Percentiles rank a stretch among this genome's conserved stretches.
Evolutionary conservation across 2,329 filamentous ascomycete species (phyloP).

Genomic region (Penicillium sp.): DNA sequence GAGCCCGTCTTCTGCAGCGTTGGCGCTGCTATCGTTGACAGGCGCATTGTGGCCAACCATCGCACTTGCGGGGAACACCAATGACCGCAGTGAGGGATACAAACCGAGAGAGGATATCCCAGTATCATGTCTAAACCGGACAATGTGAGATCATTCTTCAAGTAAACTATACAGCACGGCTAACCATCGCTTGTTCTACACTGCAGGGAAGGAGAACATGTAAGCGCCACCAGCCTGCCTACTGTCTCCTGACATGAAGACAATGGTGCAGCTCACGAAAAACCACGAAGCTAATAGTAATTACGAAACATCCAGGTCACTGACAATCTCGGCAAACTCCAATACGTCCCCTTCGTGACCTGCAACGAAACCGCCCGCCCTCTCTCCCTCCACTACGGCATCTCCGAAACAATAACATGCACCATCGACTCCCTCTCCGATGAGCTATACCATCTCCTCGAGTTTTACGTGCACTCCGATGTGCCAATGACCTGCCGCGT

Average conservation of each 20-base stretch:
- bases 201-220: slow-evolving; percentile 26
- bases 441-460: slow-evolving; percentile 53
- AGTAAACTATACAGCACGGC: not conserved
- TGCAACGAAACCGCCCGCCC: slow-evolving; percentile 85
- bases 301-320: slow-evolving; percentile 55
- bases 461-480: slow-evolving; percentile 98
- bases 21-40: slow-evolving; percentile 16
- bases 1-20: slow-evolving; percentile 4
- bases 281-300: slow-evolving; percentile 1
- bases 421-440: slow-evolving; percentile 54
- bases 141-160: slow-evolving; percentile 56
- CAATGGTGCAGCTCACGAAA: not conserved
- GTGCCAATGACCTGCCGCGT: slow-evolving; percentile 89
- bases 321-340: slow-evolving; percentile 73
- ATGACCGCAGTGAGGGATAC: slow-evolving; percentile 33
- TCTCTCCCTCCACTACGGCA: slow-evolving; percentile 81
- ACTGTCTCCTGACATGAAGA: slow-evolving; percentile 9
- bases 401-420: slow-evolving; percentile 60
- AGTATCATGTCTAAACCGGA: slow-evolving; percentile 72
- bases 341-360: slow-evolving; percentile 86
- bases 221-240: slow-evolving; percentile 11
- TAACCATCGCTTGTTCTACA: slow-evolving; percentile 8
- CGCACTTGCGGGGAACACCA: slow-evolving; percentile 24
- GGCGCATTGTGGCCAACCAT: slow-evolving; percentile 21
- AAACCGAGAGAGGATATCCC: slow-evolving; percentile 61